Base-by-base conservation (phyloP, 2,329 filamentous ascomycete species). In the Hypoxylon rubiginosum region DNA sequence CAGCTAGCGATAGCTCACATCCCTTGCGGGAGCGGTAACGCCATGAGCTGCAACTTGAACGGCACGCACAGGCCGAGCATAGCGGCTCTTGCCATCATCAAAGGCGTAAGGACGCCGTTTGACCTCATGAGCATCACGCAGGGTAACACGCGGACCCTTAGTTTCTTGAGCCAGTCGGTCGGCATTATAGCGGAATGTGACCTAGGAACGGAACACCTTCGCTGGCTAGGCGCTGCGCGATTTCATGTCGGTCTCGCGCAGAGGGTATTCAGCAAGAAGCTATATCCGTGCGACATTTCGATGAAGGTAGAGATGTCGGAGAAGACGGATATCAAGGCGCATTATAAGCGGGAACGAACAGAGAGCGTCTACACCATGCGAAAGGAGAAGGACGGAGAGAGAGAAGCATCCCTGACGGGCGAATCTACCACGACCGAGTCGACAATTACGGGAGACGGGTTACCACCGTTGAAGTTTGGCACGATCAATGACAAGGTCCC, bases 11-110 rank as follows among this genome's bases (percentile, higher is more conserved):
- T 99, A 1, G 91, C 90, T 21, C 93, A 97, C 75, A 85, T 99
- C 36, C 96, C 96, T 1, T 97, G 94, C 75, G 96, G 96, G 13
- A 96, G 92, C 53, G 96, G 96, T 5, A 99, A 99, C 78, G 96
- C 93, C 21, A 92, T 98, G 89, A 92, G 92, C 68, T 90, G 91
- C 82, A 98, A 97, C 78, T 81, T 97, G 50, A 93, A 93, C 71
- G 96, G 95, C 4, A 94, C 94, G 0, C 86, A 91, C 68, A 89
- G 87, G 68, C 86, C 92, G 8, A 92, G 89, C 64, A 78, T 92
- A 49, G 93, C 94, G 0, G 93, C 95, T 0, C 82, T 98, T 66
- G 90, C 89, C 24, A 90, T 97, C 50, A 88, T 97, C 74, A 99
- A 99, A 78, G 95, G 94, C 10, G 81, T 95, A 13, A 86, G 90